Conservation (phyloP, 257 asterid genomes). For the Solanum phureja region DNA sequence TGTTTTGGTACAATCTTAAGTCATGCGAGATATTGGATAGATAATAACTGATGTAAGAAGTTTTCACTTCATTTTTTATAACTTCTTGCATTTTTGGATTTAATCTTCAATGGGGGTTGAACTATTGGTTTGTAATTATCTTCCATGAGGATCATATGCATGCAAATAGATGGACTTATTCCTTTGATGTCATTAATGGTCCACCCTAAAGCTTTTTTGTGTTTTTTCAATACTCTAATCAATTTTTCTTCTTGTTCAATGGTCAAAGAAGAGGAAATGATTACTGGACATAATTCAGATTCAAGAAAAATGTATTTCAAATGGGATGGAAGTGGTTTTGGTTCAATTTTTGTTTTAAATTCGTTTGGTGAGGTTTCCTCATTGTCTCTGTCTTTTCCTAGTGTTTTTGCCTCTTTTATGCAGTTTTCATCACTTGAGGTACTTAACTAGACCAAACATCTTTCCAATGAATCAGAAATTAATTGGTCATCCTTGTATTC, state of each 20-base stretch:
- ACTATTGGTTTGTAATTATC: neutral
- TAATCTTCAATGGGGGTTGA: neutral
- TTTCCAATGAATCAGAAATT: neutral
- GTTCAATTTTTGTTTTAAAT: neutral
- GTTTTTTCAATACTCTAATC: neutral
- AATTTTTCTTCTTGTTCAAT: neutral
- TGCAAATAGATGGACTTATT: neutral
- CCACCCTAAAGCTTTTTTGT: neutral
- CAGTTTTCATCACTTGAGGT: neutral
- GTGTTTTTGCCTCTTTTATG: neutral
- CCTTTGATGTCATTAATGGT: neutral
- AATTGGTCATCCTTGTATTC: neutral
- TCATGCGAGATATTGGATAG: neutral
- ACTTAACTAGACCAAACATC: neutral
- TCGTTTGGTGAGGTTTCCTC: neutral
- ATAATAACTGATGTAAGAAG: neutral
- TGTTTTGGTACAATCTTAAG: neutral
- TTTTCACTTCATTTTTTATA: neutral
- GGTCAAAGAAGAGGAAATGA: neutral
- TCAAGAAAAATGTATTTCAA: neutral
- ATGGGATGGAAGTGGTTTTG: neutral
- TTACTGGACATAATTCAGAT: neutral
- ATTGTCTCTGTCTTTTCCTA: neutral
- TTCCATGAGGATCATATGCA: neutral
- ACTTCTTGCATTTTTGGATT: neutral